Base-by-base conservation (phyloP, 1,284 basidiomycete species). In the Sanghuangporus weigelae region DNA sequence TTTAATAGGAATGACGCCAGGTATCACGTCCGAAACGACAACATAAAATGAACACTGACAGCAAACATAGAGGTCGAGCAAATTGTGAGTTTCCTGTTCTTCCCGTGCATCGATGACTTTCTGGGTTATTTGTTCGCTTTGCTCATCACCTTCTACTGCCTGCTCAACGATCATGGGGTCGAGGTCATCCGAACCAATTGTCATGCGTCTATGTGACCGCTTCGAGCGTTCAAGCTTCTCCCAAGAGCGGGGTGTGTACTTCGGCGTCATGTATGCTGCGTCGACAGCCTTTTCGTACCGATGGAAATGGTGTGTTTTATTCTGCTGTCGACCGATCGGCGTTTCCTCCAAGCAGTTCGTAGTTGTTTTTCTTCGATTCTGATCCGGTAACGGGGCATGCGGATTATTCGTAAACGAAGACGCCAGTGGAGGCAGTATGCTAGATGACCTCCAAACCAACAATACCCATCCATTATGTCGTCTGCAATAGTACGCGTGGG, bases 381-480 rank as follows among this genome's bases (percentile, higher is more conserved):
- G 80, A 64, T 86, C 79, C 1, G 88, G 89, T 11, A 90, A 56
- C 40, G 62, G 78, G 2, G 79, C 77, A 16, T 71, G 69, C 46
- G 79, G 76, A 21, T 73, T 72, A 16, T 76, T 74, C 12, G 73
- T 68, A 68, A 84, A 89, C 0, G 84, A 84, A 44, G 73, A 74
- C 23, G 84, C 80, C 12, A 90, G 76, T 6, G 85, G 83, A 7
- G 88, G 89, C 5, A 81, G 70, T 36, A 84, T 76, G 26, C 79
- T 77, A 4, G 86, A 87, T 10, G 81, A 81, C 64, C 83, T 84
- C 85, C 86, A 89, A 49, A 77, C 77, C 14, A 92, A 75, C 46
- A 92, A 79, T 40, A 91, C 82, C 90, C 90, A 93, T 12, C 86
- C 86, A 68, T 92, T 88, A 64, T 92, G 87, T 70, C 83, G 84